Base-by-base conservation (phyloP, 2,329 filamentous ascomycete species). In the Leptodontidium sp. region DNA sequence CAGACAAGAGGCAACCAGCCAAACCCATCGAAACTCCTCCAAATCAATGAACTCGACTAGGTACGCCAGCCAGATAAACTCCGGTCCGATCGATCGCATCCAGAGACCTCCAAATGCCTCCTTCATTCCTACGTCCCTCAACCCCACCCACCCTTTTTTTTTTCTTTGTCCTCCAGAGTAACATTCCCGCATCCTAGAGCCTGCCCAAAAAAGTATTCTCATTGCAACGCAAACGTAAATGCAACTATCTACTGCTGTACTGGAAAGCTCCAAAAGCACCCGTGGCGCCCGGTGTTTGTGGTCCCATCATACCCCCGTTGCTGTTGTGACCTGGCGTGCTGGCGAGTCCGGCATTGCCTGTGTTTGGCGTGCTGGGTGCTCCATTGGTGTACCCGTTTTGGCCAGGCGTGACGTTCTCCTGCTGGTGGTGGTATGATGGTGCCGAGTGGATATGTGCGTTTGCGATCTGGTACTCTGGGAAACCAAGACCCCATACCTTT, bases 401-500 rank as follows among this genome's bases (percentile, higher is more conserved):
- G 67, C 84, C 84, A 43, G 83, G 83, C 12, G 86, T 87, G 75
- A 86, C 78, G 75, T 84, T 81, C 61, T 82, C 78, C 68, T 82
- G 78, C 24, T 77, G 75, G 71, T 80, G 79, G 70, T 85, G 81
- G 75, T 78, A 74, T 64, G 75, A 77, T 45, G 75, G 75, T 61
- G 79, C 82, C 9, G 70, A 65, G 7, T 67, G 66, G 66, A 81
- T 81, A 65, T 82, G 82, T 32, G 80, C 81, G 32, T 83, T 78
- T 21, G 79, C 77, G 62, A 79, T 57, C 15, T 68, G 64, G 81
- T 87, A 83, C 80, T 91, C 88, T 73, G 92, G 86, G 81, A 74
- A 91, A 64, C 94, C 94, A 11, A 98, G 84, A 12, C 95, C 95
- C 92, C 95, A 98, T 75, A 98, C 94, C 81, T 97, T 95, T 69